Base-by-base conservation (phyloP, 345 rosid genomes). In the Salix udensis region DNA sequence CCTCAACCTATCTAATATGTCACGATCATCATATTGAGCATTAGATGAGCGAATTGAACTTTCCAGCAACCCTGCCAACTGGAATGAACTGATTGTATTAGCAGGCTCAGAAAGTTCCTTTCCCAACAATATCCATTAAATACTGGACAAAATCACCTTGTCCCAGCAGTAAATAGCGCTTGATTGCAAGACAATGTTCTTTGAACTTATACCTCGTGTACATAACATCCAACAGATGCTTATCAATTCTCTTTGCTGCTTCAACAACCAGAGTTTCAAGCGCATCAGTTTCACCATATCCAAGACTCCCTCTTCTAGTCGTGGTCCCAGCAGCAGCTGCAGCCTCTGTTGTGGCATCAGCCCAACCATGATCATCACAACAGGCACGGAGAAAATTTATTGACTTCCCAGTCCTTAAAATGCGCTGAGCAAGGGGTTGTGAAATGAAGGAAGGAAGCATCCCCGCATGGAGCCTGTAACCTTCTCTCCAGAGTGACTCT, bases 91-190 rank as follows among this genome's bases (percentile, higher is more conserved):
- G 55, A 96, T 91, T 76, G 92, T 90, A 79, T 94, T 96, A 72
- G 99, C 98, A 74, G 99, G 99, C 84, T 92, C 98, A 73, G 97
- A 94, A 77, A 96, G 98, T 75, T 96, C 92, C 18, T 96, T 96
- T 89, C 80, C 97, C 97, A 71, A 92, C 92, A 77, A 86, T 91
- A 82, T 96, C 97, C 98, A 92, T 92, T 81, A 92, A 82, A 82
- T 87, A 96, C 83, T 95, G 98, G 76, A 95, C 98, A 87, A 95
- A 95, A 82, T 95, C 98, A 71, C 98, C 98, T 84, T 95, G 98
- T 72, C 98, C 98, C 31, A 95, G 94, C 34, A 96, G 89, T 77
- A 95, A 81, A 88, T 95, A 95, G 31, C 92, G 90, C 89, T 93
- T 95, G 70, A 95, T 95, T 55, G 97, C 98, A 58, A 95, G 98